Conservation (phyloP, 2,329 filamentous ascomycete species). For the Scolecobasidium constrictum region DNA sequence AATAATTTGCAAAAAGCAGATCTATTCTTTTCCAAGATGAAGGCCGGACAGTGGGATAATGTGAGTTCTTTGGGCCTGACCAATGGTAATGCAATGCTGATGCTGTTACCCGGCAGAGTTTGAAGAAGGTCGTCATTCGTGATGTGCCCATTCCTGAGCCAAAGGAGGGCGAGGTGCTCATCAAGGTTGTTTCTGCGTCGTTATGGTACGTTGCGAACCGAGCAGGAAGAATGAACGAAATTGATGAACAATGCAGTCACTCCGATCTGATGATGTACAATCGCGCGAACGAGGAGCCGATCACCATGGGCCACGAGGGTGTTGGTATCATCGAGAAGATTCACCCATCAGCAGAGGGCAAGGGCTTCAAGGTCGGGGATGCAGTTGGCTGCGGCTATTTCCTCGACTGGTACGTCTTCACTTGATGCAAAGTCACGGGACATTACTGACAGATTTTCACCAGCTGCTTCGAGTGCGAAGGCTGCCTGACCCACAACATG, state of each 20-base stretch:
- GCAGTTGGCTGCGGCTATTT: slow-evolving; percentile 37
- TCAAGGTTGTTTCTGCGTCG: slow-evolving; percentile 27
- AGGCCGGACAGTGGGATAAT: slow-evolving; percentile 22
- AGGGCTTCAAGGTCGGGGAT: slow-evolving; percentile 33
- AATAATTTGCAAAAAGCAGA: too few relatives aligned
- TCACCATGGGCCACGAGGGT: slow-evolving; percentile 36
- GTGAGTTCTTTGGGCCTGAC: slow-evolving; percentile 12
- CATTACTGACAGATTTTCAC: too few relatives aligned
- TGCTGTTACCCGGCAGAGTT: slow-evolving; percentile 11
- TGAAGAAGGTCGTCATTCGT: slow-evolving; percentile 27
- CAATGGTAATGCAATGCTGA: too few relatives aligned
- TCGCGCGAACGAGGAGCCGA: slow-evolving; percentile 17
- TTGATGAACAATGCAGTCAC: slow-evolving; percentile 21
- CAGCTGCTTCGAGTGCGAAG: slow-evolving; percentile 37
- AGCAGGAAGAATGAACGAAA: slow-evolving; percentile 17
- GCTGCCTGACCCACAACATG: slow-evolving; percentile 34
- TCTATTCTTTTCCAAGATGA: too few relatives aligned
- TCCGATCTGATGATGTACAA: slow-evolving; percentile 25
- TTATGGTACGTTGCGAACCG: slow-evolving; percentile 12
- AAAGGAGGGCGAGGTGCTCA: slow-evolving; percentile 28
- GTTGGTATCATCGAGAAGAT: slow-evolving; percentile 32
- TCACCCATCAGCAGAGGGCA: slow-evolving; percentile 20
- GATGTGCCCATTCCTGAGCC: slow-evolving; percentile 33
- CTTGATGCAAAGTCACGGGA: too few relatives aligned
- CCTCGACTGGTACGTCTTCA: too few relatives aligned